These are phyloP conservation scores for Chlorella sp. DNA, from an alignment of 139 green algal species.

Conservation along the genomic window DNA sequence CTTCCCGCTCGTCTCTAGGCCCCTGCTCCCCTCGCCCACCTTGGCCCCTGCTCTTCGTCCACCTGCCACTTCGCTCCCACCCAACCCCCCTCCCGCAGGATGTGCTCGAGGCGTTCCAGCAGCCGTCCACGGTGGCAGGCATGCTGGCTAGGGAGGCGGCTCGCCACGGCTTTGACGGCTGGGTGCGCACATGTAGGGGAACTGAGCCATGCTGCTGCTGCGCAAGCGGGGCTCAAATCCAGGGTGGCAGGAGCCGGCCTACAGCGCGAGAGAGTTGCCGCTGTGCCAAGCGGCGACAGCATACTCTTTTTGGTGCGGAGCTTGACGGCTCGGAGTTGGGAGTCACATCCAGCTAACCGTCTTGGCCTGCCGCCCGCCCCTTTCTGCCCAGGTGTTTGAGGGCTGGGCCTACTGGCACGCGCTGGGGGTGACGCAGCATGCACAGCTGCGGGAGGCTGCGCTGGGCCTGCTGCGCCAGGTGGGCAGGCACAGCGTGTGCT, in stretches of 20 bases:
- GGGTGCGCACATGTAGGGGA: conserved; percentile 51
- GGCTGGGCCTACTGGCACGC: conserved; percentile 43
- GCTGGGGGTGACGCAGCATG: conserved; percentile 42
- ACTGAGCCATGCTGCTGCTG: not conserved
- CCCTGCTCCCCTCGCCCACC: too few species aligned
- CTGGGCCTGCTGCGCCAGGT: conserved; percentile 37
- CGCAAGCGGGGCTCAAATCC: not conserved
- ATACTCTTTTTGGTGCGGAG: not conserved
- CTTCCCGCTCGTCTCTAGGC: not conserved
- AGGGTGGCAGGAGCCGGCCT: not conserved
- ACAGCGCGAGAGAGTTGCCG: not conserved
- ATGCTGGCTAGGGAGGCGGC: conserved; percentile 12
- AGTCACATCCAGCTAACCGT: too few species aligned
- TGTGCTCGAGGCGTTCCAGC: too few species aligned
- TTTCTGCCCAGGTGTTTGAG: conserved; percentile 56
- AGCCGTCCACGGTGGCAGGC: too few species aligned
- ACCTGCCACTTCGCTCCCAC: too few species aligned
- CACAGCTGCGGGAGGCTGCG: conserved; percentile 18
- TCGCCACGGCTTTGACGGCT: conserved; percentile 49
- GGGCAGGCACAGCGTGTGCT: too few species aligned
- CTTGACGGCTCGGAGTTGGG: not conserved
- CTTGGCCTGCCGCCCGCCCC: not conserved
- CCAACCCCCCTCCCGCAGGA: too few species aligned
- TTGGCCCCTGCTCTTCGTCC: too few species aligned
- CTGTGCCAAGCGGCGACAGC: not conserved